A percentile compares a stretch with the other conserved stretches of the same genome.
Evolutionary conservation across 176 grass and related monocot genomes (phyloP).

Genomic region (Zoysia pacifica): DNA sequence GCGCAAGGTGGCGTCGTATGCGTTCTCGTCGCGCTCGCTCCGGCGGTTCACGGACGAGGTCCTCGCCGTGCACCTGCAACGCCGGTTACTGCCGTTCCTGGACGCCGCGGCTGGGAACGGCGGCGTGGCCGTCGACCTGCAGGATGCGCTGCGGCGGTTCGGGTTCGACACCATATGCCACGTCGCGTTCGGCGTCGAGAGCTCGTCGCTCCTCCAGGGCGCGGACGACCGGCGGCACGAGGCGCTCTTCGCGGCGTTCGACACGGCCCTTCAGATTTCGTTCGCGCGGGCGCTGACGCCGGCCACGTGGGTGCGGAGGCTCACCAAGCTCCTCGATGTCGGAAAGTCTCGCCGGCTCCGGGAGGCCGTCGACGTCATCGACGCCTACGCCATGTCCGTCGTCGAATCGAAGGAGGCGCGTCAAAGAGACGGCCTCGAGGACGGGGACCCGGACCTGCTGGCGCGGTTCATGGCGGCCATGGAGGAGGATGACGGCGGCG

Average conservation of each 20-base stretch:
- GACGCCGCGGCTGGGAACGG: not conserved
- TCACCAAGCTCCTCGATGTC: constrained; percentile 49
- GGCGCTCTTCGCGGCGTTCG: constrained; percentile 61
- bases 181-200: constrained; percentile 67
- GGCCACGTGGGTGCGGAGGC: constrained; percentile 36
- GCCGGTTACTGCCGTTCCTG: constrained; percentile 45
- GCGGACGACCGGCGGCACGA: not conserved
- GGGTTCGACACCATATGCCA: constrained; percentile 62
- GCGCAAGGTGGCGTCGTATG: constrained; percentile 58
- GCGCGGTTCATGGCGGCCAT: constrained; percentile 66
- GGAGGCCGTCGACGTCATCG: constrained; percentile 46
- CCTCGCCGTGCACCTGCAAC: constrained; percentile 33
- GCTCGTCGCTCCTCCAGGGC: not conserved
- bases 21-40: constrained; percentile 60
- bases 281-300: constrained; percentile 44
- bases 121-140: constrained; percentile 44
- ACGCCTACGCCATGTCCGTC: constrained; percentile 51
- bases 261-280: constrained; percentile 58
- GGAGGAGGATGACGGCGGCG: constrained; percentile 36
- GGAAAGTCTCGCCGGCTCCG: constrained; percentile 57
- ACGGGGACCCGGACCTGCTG: constrained; percentile 53
- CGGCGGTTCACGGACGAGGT: constrained; percentile 41
- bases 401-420: constrained; percentile 43
- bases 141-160: constrained; percentile 65
- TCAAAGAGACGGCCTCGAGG: not conserved